Evolutionary conservation across 352 stramenopile species (phyloP).

Genomic region (Phytophthora syringae): DNA sequence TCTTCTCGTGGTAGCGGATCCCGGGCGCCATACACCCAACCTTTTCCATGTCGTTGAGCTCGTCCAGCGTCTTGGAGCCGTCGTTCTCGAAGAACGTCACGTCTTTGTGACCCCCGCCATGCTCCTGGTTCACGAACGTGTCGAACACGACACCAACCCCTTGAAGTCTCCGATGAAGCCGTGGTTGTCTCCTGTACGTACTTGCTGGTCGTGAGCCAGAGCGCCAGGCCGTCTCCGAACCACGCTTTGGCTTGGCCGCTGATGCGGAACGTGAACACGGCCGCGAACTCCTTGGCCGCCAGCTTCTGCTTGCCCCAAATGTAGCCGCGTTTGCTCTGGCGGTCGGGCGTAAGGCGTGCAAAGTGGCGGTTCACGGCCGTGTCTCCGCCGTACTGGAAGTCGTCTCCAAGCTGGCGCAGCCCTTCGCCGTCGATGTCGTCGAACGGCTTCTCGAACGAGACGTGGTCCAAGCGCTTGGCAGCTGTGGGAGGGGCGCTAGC

Average conservation of each 20-base stretch:
- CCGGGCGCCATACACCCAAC: constrained; percentile 76
- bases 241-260: constrained; percentile 74
- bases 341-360: constrained; percentile 78
- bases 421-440: constrained; percentile 72
- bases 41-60: constrained; percentile 75
- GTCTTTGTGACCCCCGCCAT: constrained; percentile 82
- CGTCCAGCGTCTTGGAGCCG: constrained; percentile 75
- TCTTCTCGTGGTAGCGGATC: constrained; percentile 86
- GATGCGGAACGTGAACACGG: constrained; percentile 87
- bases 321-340: constrained; percentile 76
- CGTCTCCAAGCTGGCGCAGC: constrained; percentile 55
- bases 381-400: constrained; percentile 68
- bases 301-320: constrained; percentile 81
- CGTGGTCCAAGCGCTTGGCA: constrained; percentile 49
- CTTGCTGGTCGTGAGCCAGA: constrained; percentile 76
- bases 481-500: constrained; percentile 16
- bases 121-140: constrained; percentile 87
- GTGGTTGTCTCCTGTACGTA: constrained; percentile 77
- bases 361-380: constrained; percentile 84
- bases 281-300: constrained; percentile 66
- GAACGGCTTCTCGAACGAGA: constrained; percentile 86
- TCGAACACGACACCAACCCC: constrained; percentile 85
- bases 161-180: constrained; percentile 80
- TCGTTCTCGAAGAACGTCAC: constrained; percentile 87
- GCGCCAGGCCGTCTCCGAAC: constrained; percentile 82